A percentile compares a stretch with the other conserved stretches of the same genome.
These are phyloP conservation scores for Hypoxylon fragiforme DNA, from an alignment of 495 filamentous ascomycete genomes.

Conservation along the genomic window DNA sequence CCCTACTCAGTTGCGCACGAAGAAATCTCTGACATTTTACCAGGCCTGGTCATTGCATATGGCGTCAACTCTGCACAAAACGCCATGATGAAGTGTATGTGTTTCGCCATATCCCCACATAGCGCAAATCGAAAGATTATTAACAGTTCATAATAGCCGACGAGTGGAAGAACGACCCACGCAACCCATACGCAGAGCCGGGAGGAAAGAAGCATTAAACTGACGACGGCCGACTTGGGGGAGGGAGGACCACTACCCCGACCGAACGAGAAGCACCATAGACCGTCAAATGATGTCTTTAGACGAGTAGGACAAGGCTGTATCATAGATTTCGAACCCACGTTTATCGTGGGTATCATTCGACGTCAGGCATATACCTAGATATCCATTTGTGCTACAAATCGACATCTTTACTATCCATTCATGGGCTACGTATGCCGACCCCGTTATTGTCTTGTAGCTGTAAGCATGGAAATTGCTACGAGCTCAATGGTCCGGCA, in stretches of 20 bases:
- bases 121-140: conserved; percentile 13
- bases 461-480: no score
- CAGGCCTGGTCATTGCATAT: conserved; percentile 82
- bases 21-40: conserved; percentile 9
- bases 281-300: conserved; percentile 28
- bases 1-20: background rate
- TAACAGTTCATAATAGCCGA: conserved; percentile 61
- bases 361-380: conserved; percentile 15
- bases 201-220: conserved; percentile 49
- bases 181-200: conserved; percentile 74
- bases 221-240: conserved; percentile 25
- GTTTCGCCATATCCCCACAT: conserved; percentile 1
- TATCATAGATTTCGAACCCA: conserved; percentile 36
- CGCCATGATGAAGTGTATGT: conserved; percentile 72
- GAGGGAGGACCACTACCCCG: conserved; percentile 8
- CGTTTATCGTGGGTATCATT: conserved; percentile 19
- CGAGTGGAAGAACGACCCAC: conserved; percentile 94
- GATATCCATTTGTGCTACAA: conserved; percentile 12
- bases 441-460: no score
- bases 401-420: background rate
- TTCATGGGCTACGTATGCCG: background rate
- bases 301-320: conserved; percentile 28
- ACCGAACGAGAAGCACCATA: conserved; percentile 26
- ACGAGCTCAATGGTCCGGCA: no score
- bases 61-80: conserved; percentile 80